Evolutionary conservation across 2,329 filamentous ascomycete genomes (phyloP).

Genomic region (Paramyrothecium roridum): DNA sequence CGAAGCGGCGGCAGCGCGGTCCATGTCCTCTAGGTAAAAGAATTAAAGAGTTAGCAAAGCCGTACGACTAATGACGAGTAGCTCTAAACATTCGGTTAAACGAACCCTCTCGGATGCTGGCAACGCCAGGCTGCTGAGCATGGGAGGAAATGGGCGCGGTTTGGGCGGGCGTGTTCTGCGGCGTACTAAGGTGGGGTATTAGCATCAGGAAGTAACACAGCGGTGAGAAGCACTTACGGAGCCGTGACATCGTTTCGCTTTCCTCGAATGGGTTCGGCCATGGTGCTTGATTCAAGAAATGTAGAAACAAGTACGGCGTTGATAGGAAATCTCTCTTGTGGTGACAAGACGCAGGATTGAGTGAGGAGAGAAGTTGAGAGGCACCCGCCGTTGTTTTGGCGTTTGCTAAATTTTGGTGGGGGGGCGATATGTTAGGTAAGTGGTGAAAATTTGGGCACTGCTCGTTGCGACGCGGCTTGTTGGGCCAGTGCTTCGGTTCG

Average conservation of each 20-base stretch:
- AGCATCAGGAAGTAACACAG: conserved; percentile 20
- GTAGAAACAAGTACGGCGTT: conserved; percentile 20
- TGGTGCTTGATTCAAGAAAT: conserved; percentile 34
- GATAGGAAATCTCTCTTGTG: background rate
- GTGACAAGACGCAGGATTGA: conserved; percentile 14
- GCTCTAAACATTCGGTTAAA: background rate
- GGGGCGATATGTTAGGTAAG: conserved; percentile 14
- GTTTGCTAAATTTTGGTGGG: conserved; percentile 38
- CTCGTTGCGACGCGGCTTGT: conserved; percentile 23
- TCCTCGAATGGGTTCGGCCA: conserved; percentile 64
- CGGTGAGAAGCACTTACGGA: conserved; percentile 46
- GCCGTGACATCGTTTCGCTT: conserved; percentile 57
- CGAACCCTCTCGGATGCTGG: conserved; percentile 94
- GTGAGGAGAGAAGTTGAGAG: conserved; percentile 29
- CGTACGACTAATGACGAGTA: background rate
- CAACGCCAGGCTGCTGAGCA: conserved; percentile 89
- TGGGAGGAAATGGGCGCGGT: conserved; percentile 97
- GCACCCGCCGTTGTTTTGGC: conserved; percentile 26
- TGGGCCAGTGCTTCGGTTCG: conserved; percentile 14
- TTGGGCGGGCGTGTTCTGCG: conserved; percentile 94
- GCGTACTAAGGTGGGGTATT: conserved; percentile 66
- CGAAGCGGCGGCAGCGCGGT: conserved; percentile 80
- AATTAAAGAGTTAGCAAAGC: background rate
- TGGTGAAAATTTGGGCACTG: conserved; percentile 32
- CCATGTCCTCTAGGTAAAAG: conserved; percentile 77